These are phyloP conservation scores for Craterostigma plantagineum DNA, from an alignment of 257 asterid species.

Conservation along the genomic window DNA sequence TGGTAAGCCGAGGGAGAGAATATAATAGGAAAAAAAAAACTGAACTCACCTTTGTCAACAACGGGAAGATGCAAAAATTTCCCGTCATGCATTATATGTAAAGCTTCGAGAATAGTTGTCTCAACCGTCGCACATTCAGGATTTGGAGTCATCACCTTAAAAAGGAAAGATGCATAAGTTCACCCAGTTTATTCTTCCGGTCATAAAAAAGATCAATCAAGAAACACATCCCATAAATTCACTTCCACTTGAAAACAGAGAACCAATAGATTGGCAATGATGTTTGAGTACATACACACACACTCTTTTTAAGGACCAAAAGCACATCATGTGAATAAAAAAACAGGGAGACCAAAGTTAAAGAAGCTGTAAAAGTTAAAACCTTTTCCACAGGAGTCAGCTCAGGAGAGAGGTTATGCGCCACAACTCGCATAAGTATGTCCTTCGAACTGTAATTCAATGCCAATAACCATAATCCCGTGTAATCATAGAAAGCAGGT, in stretches of 20 bases:
- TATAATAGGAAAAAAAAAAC: constrained; percentile 4
- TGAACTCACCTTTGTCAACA: constrained; percentile 54
- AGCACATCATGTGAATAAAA: constrained; percentile 1
- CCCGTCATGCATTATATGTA: constrained; percentile 89
- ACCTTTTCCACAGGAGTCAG: constrained; percentile 89
- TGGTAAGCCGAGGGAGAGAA: no score
- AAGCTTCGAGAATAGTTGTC: constrained; percentile 73
- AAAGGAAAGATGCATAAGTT: not conserved
- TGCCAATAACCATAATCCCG: constrained; percentile 5
- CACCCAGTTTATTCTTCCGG: not conserved
- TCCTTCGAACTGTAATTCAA: constrained; percentile 60
- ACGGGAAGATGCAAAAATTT: constrained; percentile 85
- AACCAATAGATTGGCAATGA: not conserved
- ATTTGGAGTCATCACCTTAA: constrained; percentile 76
- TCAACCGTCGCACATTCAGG: constrained; percentile 82
- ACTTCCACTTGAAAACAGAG: not conserved
- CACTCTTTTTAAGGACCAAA: not conserved
- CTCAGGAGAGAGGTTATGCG: constrained; percentile 79
- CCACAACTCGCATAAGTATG: constrained; percentile 80
- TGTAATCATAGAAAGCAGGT: not conserved
- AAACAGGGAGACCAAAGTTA: not conserved
- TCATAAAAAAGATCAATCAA: no score
- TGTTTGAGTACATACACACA: not conserved
- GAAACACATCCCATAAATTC: no score
- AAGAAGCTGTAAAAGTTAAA: constrained; percentile 9